Evolutionary conservation across 768 basidiomycete genomes (phyloP), one percentile per base, ranked within the genome.

Genomic region (Megacollybia marginata): DNA sequence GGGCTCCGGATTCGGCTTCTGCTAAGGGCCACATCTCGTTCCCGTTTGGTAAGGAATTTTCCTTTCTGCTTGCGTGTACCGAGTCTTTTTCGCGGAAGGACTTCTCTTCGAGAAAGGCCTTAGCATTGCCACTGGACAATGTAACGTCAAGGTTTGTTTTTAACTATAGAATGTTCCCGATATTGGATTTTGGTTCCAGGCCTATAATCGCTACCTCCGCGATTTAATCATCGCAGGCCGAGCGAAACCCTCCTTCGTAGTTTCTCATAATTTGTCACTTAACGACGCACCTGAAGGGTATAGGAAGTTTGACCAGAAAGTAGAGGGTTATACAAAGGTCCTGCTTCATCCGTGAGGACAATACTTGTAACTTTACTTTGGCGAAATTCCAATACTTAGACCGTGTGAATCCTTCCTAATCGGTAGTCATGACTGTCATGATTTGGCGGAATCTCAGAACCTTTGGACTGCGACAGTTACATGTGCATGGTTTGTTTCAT

Each of bases 61-160:
- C 31, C 16, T 47, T 20, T 50, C 35, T 7, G 15, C 31, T 43
- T 12, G 33, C 8, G 9, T 16, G 9, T 46, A 72, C 73, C 57
- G 74, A 73, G 15, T 28, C 46, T 71, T 72, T 1, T 74, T 78
- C 67, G 74, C 75, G 9, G 76, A 76, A 57, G 75, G 62, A 13
- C 73, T 74, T 56, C 57, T 78, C 9, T 80, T 80, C 57, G 77
- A 79, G 64, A 80, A 79, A 53, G 78, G 76, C 0, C 59, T 80
- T n/a, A 67, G 66, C 3, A 46, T 80, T 23, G 78, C 75, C 7
- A 78, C 77, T 9, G 76, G 78, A 1, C 76, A 78, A 62, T 78
- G 76, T 60, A 79, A 79, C 51, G 75, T 76, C 53, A 77, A 78
- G 69, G 74, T 74, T 19, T 32, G 62, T 42, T 4, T 9, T 8